Percentiles rank a stretch among this genome's conserved stretches.
Conservation (phyloP, 176 grass and related monocot species). For the Cocos nucifera region DNA sequence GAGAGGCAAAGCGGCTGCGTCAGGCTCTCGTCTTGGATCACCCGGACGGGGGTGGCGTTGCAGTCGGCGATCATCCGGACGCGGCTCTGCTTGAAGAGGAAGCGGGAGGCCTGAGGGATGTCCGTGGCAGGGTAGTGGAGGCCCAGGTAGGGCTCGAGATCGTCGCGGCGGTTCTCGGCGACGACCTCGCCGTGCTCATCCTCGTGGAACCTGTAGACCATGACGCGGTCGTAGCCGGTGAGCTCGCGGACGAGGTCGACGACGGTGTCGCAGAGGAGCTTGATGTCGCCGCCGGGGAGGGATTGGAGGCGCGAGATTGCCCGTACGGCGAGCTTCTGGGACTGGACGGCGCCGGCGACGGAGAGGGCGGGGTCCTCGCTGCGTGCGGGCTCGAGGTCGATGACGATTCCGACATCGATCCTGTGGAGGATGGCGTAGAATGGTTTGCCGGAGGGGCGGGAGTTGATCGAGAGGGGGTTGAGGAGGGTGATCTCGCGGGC, state of each 20-base stretch:
- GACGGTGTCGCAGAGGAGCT: constrained; percentile 72
- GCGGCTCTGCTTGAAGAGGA: constrained; percentile 95
- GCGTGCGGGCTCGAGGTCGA: constrained; percentile 14
- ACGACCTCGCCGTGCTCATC: constrained; percentile 96
- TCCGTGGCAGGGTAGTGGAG: constrained; percentile 95
- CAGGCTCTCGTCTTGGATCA: constrained; percentile 68
- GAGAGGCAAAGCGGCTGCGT: constrained; percentile 76
- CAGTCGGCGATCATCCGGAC: constrained; percentile 94
- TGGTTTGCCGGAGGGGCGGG: constrained; percentile 54
- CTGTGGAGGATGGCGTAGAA: constrained; percentile 95
- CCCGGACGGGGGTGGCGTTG: constrained; percentile 48
- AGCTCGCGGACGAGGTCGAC: constrained; percentile 81
- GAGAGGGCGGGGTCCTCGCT: constrained; percentile 72
- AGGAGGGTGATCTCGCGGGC: constrained; percentile 83
- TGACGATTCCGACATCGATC: constrained; percentile 71
- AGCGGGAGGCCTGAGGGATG: constrained; percentile 90
- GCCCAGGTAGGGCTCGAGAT: constrained; percentile 91
- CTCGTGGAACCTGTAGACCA: constrained; percentile 98
- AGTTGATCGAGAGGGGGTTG: constrained; percentile 78
- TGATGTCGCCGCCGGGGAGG: constrained; percentile 67
- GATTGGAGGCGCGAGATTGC: constrained; percentile 86
- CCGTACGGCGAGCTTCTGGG: constrained; percentile 87
- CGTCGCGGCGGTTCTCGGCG: constrained; percentile 52
- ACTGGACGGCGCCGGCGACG: constrained; percentile 73
- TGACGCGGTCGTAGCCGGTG: constrained; percentile 87